Evolutionary conservation across 2,329 filamentous ascomycete genomes (phyloP).

Genomic region (Fusarium nisikadoi): DNA sequence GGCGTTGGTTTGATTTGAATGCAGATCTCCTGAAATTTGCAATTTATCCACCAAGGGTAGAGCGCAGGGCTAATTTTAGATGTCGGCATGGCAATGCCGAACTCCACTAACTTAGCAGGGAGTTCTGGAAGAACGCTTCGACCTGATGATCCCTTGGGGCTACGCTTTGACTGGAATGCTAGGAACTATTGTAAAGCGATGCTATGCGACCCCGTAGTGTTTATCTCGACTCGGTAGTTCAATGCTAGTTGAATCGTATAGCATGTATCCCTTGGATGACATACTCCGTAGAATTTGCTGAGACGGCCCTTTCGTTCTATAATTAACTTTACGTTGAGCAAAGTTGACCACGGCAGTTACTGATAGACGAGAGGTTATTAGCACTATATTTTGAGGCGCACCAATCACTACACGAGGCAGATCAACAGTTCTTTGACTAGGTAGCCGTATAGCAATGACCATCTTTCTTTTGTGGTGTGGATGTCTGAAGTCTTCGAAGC

Average conservation of each 20-base stretch:
- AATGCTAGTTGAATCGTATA: neutral
- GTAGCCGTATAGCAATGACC: no score
- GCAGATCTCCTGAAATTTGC: neutral
- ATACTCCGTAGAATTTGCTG: neutral
- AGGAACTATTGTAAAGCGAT: neutral
- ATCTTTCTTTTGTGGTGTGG: neutral
- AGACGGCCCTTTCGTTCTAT: neutral
- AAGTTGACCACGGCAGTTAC: no score
- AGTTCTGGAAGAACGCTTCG: neutral
- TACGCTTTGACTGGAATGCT: neutral
- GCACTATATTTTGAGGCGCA: no score
- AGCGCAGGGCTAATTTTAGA: slow-evolving; percentile 13
- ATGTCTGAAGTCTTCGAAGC: accelerated
- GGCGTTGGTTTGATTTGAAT: neutral
- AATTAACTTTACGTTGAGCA: neutral
- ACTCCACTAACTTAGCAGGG: neutral
- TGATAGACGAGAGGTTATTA: neutral
- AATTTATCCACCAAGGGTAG: neutral
- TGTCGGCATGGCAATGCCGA: slow-evolving; percentile 1
- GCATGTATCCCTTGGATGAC: no score
- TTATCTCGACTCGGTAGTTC: neutral
- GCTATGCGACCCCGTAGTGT: neutral
- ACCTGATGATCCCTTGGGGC: neutral
- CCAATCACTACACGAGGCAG: neutral
- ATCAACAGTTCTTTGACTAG: neutral